These are phyloP conservation scores for Solanum hybrid DNA, from an alignment of 305 asterid genomes.

Conservation along the genomic window DNA sequence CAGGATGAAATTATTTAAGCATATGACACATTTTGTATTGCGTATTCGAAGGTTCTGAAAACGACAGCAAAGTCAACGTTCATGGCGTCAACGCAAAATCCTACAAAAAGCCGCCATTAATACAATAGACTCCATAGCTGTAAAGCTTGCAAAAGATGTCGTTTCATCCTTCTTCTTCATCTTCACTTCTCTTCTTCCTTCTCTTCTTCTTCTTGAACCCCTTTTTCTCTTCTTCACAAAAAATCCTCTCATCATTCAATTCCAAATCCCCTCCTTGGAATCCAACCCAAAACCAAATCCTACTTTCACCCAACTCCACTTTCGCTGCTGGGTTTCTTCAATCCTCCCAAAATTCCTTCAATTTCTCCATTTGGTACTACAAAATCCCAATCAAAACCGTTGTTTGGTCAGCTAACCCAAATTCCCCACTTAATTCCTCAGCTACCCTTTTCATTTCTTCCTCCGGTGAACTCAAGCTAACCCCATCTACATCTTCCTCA, in stretches of 20 bases:
- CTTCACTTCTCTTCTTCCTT: background rate
- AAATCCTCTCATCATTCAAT: conserved; percentile 28
- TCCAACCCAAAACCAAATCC: conserved; percentile 43
- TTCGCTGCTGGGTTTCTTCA: conserved; percentile 73
- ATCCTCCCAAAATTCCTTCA: conserved; percentile 30
- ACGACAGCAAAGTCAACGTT: background rate
- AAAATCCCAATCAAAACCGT: conserved; percentile 12
- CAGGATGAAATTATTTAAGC: no score
- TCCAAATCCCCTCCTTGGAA: conserved; percentile 49
- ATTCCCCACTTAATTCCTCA: conserved; percentile 36
- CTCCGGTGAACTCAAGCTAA: conserved; percentile 48
- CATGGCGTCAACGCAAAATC: background rate
- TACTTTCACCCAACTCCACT: conserved; percentile 43
- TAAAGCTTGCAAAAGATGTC: conserved; percentile 6
- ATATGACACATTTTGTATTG: background rate
- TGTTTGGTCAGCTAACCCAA: conserved; percentile 43
- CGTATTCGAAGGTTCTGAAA: background rate
- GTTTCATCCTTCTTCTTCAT: conserved; percentile 10
- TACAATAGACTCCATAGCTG: background rate
- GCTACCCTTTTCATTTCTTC: conserved; percentile 36
- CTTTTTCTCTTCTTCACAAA: conserved; percentile 27
- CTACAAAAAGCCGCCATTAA: background rate
- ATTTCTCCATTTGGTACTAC: conserved; percentile 55
- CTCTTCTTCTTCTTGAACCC: conserved; percentile 6
- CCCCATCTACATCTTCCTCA: conserved; percentile 11